Evolutionary conservation across 2,329 filamentous ascomycete species (phyloP).

Genomic region (Cylindrodendrum hubeiense): DNA sequence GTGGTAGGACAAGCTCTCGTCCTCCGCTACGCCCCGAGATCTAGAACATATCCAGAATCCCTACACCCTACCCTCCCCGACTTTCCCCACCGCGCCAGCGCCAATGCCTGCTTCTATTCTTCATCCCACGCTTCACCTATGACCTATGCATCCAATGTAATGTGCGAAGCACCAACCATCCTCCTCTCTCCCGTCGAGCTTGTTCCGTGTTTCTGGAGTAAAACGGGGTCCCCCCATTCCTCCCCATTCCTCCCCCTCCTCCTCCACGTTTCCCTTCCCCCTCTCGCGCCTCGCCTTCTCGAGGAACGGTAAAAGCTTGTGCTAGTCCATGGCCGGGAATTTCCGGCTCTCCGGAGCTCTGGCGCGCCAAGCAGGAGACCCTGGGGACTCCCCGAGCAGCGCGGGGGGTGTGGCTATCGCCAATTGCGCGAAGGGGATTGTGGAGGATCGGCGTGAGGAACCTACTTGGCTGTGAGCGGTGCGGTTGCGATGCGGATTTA

Average conservation of each 20-base stretch:
- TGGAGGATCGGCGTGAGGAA: neutral
- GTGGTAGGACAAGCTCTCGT: neutral
- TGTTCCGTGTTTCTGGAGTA: neutral
- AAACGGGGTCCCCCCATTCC: neutral
- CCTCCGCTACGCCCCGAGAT: conserved; percentile 2
- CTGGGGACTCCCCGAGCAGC: conserved; percentile 12
- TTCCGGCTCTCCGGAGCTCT: conserved; percentile 29
- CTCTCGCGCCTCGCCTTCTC: neutral
- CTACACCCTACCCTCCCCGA: conserved; percentile 8
- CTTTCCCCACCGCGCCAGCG: neutral
- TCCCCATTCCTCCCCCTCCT: neutral
- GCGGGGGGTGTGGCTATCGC: conserved; percentile 18
- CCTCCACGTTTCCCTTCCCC: neutral
- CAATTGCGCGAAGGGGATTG: neutral
- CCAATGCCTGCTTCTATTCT: neutral
- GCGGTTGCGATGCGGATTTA: neutral
- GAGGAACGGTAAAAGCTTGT: neutral
- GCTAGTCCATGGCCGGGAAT: conserved; percentile 25
- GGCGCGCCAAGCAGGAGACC: conserved; percentile 1
- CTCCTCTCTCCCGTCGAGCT: no score
- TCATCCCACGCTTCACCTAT: neutral
- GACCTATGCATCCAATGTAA: neutral
- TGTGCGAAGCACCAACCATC: neutral
- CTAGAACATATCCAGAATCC: conserved; percentile 3
- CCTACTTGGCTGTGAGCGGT: neutral